Evolutionary conservation across 129 eudicot genomes (phyloP), one percentile per base, ranked within the genome.

Genomic region (Centella asiatica): DNA sequence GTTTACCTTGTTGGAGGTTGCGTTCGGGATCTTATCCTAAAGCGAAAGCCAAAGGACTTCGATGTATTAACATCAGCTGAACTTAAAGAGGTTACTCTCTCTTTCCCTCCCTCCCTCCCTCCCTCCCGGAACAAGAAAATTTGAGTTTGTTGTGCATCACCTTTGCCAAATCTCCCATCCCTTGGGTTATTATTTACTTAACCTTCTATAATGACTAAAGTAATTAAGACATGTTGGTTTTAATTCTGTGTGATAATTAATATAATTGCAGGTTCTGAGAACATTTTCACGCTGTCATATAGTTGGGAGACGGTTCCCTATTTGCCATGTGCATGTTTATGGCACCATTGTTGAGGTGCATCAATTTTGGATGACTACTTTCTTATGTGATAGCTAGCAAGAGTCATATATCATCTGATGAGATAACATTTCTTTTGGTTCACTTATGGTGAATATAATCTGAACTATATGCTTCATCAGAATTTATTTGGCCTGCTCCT

Each of bases 1-100:
- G 96, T 73, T 67, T 88, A 88, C 76, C 94, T 88, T 69, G 96
- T 88, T 52, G 96, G 96, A 46, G 96, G 96, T 36, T 88, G 96
- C 77, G 96, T 84, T 46, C 86, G 96, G 26, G 96, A 84, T 72
- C 83, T 88, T 13, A 79, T 88, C 36, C 78, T 84, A 37, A 81
- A 79, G 57, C 86, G 84, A 60, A 68, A 81, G 37, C 96, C 96
- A 25, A 88, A 88, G 72, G 96, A 88, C 74, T 88, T 84, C 59
- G 96, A 88, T 62, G 74, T 88, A 23, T 44, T 88, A 69, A 84
- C 96, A 60, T 74, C 96, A 60, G 96, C 96, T 25, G 94, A 81
- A 75, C 80, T 84, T 26, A 72, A 46, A 67, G 89, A 88, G 86
- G 96, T 79, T 64, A 59, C 79, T 74, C 46, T 59, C 9, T 34